Conservation (phyloP, 805 yeast species). For the Teunomyces kruisii region DNA sequence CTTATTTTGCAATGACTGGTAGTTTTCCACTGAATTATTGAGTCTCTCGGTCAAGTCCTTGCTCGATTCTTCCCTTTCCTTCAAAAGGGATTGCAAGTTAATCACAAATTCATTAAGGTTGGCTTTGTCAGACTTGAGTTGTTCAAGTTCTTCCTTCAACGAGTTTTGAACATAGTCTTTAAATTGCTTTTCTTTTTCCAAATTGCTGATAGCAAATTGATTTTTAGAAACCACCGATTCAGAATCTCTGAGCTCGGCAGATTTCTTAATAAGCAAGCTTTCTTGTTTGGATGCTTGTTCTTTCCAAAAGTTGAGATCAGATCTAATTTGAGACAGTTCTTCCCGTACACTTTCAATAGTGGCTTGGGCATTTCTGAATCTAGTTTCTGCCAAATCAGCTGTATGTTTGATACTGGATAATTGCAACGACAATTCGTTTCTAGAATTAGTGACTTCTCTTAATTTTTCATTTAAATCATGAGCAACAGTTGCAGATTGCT, state of each 20-base stretch:
- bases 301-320: conserved; percentile 40
- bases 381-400: conserved; percentile 49
- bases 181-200: conserved; percentile 55
- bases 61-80: conserved; percentile 58
- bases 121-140: conserved; percentile 56
- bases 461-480: conserved; percentile 44
- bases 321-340: conserved; percentile 28
- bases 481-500: conserved; percentile 44
- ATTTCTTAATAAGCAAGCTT: conserved; percentile 24
- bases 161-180: conserved; percentile 50
- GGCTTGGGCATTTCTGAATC: conserved; percentile 46
- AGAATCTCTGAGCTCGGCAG: conserved; percentile 55
- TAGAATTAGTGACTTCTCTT: conserved; percentile 21
- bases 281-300: conserved; percentile 43
- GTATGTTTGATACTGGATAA: conserved; percentile 57
- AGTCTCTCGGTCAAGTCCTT: conserved; percentile 51
- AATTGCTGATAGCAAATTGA: conserved; percentile 45
- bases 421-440: conserved; percentile 46
- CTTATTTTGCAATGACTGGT: conserved; percentile 45
- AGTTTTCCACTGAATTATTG: conserved; percentile 46
- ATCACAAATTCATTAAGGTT: conserved; percentile 56
- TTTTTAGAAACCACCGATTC: conserved; percentile 46
- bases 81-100: conserved; percentile 59
- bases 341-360: conserved; percentile 26
- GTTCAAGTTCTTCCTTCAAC: conserved; percentile 51